These are phyloP conservation scores for Arthrobotrys megalospora DNA, from an alignment of 2,329 filamentous ascomycete species.

Conservation along the genomic window DNA sequence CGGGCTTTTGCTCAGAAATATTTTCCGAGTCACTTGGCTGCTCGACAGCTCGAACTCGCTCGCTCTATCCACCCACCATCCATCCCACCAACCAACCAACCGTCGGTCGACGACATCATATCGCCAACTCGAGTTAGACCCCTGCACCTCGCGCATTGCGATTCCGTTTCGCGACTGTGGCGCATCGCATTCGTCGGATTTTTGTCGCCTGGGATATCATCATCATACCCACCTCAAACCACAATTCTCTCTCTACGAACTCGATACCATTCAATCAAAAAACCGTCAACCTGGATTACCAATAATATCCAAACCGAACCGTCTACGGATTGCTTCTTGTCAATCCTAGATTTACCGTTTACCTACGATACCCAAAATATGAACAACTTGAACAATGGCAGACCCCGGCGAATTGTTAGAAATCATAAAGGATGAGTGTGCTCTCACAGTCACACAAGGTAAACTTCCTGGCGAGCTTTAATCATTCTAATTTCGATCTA, in stretches of 20 bases:
- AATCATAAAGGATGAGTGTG: conserved; percentile 60
- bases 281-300: background rate
- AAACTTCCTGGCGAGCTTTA: background rate
- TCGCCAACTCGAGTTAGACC: conserved; percentile 56
- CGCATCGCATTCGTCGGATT: background rate
- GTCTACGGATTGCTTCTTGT: conserved; percentile 5
- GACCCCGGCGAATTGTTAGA: conserved; percentile 55
- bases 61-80: background rate
- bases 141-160: conserved; percentile 47
- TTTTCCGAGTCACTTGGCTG: conserved; percentile 52
- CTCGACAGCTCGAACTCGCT: conserved; percentile 47
- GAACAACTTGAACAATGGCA: conserved; percentile 56
- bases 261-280: background rate
- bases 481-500: background rate
- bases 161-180: conserved; percentile 31
- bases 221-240: conserved; percentile 1
- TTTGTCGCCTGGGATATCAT: conserved; percentile 5
- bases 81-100: conserved; percentile 28
- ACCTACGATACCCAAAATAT: conserved; percentile 34
- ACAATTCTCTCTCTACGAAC: background rate
- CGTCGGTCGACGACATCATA: conserved; percentile 41
- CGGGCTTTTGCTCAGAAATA: conserved; percentile 11
- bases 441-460: conserved; percentile 55
- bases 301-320: background rate
- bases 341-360: background rate